Evolutionary conservation across 2,329 filamentous ascomycete genomes (phyloP).

Genomic region (Colletotrichum truncatum): DNA sequence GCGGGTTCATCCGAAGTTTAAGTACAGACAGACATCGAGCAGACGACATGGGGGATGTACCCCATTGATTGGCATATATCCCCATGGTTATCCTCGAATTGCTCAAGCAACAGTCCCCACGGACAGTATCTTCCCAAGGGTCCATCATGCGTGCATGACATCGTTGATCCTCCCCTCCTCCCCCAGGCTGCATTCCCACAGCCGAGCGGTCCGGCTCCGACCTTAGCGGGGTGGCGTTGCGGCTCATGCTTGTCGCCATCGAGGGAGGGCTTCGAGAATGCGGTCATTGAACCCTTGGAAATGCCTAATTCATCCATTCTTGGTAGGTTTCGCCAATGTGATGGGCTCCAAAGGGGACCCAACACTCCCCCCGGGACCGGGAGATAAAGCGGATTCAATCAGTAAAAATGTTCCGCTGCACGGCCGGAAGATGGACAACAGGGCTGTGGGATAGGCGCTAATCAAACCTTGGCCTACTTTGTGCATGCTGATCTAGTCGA

Average conservation of each 20-base stretch:
- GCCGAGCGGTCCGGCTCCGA: not conserved
- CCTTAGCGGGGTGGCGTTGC: not conserved
- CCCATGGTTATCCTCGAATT: not conserved
- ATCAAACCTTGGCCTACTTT: constrained; percentile 9
- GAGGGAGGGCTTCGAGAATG: not conserved
- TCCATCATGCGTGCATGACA: constrained; percentile 10
- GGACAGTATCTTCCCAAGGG: not conserved
- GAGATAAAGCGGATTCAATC: not conserved
- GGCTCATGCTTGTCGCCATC: not conserved
- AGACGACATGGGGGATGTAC: not conserved
- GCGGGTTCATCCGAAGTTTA: not conserved
- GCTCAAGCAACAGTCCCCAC: constrained; percentile 1
- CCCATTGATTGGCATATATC: not conserved
- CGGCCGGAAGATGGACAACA: not conserved
- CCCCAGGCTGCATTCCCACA: not conserved
- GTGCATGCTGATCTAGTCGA: constrained; percentile 15
- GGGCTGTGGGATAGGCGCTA: constrained; percentile 2
- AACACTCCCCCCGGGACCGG: not conserved
- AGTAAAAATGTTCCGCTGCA: not conserved
- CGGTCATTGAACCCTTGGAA: not conserved
- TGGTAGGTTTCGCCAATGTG: not conserved
- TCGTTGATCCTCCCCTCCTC: not conserved
- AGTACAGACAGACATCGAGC: not conserved
- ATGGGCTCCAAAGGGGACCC: not conserved
- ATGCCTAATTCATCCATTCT: not conserved